A percentile compares a stretch with the other conserved stretches of the same genome.
Evolutionary conservation across 2,329 filamentous ascomycete species (phyloP).

Genomic region (Aspergillus fischeri): DNA sequence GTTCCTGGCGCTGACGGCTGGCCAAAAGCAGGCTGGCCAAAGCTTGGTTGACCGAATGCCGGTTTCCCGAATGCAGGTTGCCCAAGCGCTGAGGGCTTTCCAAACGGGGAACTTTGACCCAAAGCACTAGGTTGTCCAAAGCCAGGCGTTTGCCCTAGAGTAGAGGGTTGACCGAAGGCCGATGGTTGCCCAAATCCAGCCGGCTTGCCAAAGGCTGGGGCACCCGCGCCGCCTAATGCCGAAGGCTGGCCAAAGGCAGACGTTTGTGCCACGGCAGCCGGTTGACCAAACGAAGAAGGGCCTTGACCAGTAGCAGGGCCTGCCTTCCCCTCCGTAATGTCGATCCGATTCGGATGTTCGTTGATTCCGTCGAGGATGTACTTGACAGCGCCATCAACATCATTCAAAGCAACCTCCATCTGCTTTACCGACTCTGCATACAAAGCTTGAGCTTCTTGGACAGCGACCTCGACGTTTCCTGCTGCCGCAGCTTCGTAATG

Average conservation of each 20-base stretch:
- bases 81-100: slow-evolving; percentile 32
- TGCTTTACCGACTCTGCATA: slow-evolving; percentile 65
- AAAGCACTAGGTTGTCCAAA: slow-evolving; percentile 18
- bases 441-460: slow-evolving; percentile 51
- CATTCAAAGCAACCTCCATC: slow-evolving; percentile 65
- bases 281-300: slow-evolving; percentile 35
- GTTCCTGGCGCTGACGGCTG: slow-evolving; percentile 22
- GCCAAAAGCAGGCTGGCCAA: slow-evolving; percentile 26
- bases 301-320: slow-evolving; percentile 12
- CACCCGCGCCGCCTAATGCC: slow-evolving; percentile 8
- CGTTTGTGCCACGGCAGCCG: slow-evolving; percentile 19
- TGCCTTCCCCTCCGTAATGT: slow-evolving; percentile 42
- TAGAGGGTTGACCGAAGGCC: slow-evolving; percentile 26
- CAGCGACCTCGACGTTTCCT: slow-evolving; percentile 55
- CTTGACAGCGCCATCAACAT: slow-evolving; percentile 67
- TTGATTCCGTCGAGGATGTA: slow-evolving; percentile 64
- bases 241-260: slow-evolving; percentile 28
- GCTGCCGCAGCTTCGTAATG: slow-evolving; percentile 63
- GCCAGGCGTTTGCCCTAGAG: slow-evolving; percentile 8
- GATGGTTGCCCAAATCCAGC: slow-evolving; percentile 19
- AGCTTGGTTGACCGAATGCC: slow-evolving; percentile 40
- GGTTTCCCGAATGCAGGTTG: slow-evolving; percentile 32
- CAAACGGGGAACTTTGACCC: slow-evolving; percentile 34
- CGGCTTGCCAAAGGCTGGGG: slow-evolving; percentile 19
- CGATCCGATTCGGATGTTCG: slow-evolving; percentile 70